Percentiles rank a stretch among this genome's conserved stretches.
phyloP scores from a whole-genome alignment of 371 early-diverging fungal species.

The Dipsacomyces acuminosporus region DNA sequence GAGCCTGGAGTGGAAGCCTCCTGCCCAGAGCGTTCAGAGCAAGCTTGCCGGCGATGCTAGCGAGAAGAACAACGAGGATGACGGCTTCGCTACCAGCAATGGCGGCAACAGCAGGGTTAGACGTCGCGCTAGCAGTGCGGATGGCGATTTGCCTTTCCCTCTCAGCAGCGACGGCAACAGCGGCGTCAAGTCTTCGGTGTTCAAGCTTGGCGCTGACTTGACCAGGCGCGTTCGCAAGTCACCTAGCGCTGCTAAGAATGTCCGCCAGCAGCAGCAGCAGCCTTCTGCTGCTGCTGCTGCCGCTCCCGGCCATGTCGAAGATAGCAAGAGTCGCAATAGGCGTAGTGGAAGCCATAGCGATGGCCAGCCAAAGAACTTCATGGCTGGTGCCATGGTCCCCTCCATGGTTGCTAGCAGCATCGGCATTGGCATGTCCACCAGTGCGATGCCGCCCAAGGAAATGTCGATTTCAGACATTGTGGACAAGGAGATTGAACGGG shows the following conservation, averaged over 20 bases:
- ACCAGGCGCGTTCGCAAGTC: background rate
- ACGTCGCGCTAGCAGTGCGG: background rate
- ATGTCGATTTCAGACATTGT: constrained; percentile 44
- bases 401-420: constrained; percentile 61
- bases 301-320: background rate
- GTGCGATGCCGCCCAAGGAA: constrained; percentile 42
- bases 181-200: background rate
- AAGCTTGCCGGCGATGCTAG: constrained; percentile 33
- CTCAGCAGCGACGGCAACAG: no score
- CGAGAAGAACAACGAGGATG: background rate
- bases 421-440: constrained; percentile 54
- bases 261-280: background rate
- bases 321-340: constrained; percentile 13
- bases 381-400: constrained; percentile 60
- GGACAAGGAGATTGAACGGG: constrained; percentile 39
- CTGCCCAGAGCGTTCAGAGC: constrained; percentile 45
- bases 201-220: background rate
- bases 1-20: constrained; percentile 48
- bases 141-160: background rate
- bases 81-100: no score
- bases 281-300: background rate
- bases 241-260: background rate
- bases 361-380: constrained; percentile 28
- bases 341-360: constrained; percentile 28
- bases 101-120: no score